Evolutionary conservation across 2,329 filamentous ascomycete species (phyloP).

Genomic region (Plectosphaerella cucumerina): DNA sequence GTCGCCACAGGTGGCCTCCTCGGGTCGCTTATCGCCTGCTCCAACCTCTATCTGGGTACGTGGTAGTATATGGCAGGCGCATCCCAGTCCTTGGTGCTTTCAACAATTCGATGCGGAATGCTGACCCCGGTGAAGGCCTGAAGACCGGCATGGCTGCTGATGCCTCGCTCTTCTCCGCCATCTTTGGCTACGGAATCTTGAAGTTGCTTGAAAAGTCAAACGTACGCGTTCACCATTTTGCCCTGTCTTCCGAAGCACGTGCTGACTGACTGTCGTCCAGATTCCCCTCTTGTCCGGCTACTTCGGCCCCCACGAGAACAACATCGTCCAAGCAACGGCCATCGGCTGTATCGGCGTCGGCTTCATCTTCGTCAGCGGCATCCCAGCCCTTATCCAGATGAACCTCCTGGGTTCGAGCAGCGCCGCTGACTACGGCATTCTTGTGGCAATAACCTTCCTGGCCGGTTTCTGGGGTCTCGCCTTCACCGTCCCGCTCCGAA

Average conservation of each 20-base stretch:
- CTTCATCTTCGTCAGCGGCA: not conserved
- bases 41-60: not conserved
- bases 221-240: not conserved
- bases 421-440: not conserved
- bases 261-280: not conserved
- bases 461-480: constrained; percentile 2
- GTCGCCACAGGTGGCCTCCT: not conserved
- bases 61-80: too few relatives aligned
- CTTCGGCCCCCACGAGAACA: not conserved
- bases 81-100: too few relatives aligned
- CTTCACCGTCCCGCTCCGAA: not conserved
- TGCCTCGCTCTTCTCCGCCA: not conserved
- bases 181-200: not conserved
- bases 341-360: not conserved
- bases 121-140: not conserved
- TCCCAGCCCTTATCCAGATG: not conserved
- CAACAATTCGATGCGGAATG: too few relatives aligned
- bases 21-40: not conserved
- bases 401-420: not conserved
- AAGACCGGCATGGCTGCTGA: not conserved
- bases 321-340: not conserved
- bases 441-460: not conserved
- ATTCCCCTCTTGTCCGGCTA: not conserved
- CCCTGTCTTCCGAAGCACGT: not conserved
- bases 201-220: not conserved